Conservation (phyloP, 108 stramenopile genomes). For the Fragilariopsis cylindrus region DNA sequence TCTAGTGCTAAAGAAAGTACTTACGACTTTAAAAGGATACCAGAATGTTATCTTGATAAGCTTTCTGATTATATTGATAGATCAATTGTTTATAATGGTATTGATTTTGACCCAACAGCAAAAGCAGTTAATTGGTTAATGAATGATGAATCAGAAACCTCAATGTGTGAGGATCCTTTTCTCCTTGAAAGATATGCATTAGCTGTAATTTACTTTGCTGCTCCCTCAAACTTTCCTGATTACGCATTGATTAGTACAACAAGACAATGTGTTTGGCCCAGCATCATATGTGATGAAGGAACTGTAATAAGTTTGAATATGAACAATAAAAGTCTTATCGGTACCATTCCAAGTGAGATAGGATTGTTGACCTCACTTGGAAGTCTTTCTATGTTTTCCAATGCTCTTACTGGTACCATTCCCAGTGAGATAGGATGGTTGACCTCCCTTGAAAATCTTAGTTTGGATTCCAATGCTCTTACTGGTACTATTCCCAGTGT, state of each 20-base stretch:
- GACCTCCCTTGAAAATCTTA: not conserved
- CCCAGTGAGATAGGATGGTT: slow-evolving; percentile 21
- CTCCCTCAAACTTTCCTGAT: not conserved
- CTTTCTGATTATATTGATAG: not conserved
- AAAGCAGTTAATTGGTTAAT: slow-evolving; percentile 3
- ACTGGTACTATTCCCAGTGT: slow-evolving; percentile 2
- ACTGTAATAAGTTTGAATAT: slow-evolving; percentile 26
- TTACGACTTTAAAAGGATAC: not conserved
- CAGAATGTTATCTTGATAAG: not conserved
- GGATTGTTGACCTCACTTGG: no score
- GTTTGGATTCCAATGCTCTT: slow-evolving; percentile 22
- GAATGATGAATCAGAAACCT: not conserved
- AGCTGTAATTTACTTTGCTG: slow-evolving; percentile 6
- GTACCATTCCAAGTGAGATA: not conserved
- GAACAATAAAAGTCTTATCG: not conserved
- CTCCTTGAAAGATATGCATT: slow-evolving; percentile 13
- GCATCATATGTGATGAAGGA: slow-evolving; percentile 4
- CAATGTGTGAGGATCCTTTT: not conserved
- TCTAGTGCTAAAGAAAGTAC: not conserved
- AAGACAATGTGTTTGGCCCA: slow-evolving; percentile 4
- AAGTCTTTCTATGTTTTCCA: slow-evolving; percentile 14
- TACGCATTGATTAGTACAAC: slow-evolving; percentile 1
- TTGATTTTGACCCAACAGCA: not conserved
- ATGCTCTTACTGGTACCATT: slow-evolving; percentile 6
- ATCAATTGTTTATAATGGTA: not conserved